Evolutionary conservation across 2,329 filamentous ascomycete species (phyloP).

Genomic region (Fusarium sulawesiense): DNA sequence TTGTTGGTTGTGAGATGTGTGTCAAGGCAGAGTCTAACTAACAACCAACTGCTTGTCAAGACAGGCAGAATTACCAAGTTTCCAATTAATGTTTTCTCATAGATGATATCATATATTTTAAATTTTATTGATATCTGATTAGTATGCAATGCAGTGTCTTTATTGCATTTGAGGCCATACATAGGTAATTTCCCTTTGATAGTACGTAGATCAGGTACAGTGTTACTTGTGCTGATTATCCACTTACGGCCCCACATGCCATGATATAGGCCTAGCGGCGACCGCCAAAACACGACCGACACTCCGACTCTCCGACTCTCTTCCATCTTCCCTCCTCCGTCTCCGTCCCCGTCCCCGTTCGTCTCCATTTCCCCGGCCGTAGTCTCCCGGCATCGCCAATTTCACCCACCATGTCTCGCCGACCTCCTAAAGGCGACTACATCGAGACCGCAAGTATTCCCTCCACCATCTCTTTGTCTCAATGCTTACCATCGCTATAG

Average conservation of each 20-base stretch:
- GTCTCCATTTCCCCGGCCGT: slow-evolving; percentile 17
- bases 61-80: not conserved
- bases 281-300: slow-evolving; percentile 22
- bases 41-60: not conserved
- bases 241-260: slow-evolving; percentile 35
- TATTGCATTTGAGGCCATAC: slow-evolving; percentile 15
- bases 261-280: slow-evolving; percentile 25
- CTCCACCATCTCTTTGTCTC: not conserved
- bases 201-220: not conserved
- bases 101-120: not conserved
- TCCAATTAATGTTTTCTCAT: not conserved
- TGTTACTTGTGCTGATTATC: not conserved
- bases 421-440: slow-evolving; percentile 87
- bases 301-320: slow-evolving; percentile 20
- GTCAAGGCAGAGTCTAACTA: not conserved
- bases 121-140: not conserved
- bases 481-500: slow-evolving; percentile 57
- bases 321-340: slow-evolving; percentile 17
- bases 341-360: not conserved
- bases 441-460: slow-evolving; percentile 84
- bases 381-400: slow-evolving; percentile 19
- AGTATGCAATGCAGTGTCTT: not conserved
- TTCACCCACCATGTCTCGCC: slow-evolving; percentile 74
- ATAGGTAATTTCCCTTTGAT: not conserved
- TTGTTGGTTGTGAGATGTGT: not conserved